A percentile compares a stretch with the other conserved stretches of the same genome.
These are phyloP conservation scores for Areca catechu DNA, from an alignment of 176 grass and related monocot genomes.

Conservation along the genomic window DNA sequence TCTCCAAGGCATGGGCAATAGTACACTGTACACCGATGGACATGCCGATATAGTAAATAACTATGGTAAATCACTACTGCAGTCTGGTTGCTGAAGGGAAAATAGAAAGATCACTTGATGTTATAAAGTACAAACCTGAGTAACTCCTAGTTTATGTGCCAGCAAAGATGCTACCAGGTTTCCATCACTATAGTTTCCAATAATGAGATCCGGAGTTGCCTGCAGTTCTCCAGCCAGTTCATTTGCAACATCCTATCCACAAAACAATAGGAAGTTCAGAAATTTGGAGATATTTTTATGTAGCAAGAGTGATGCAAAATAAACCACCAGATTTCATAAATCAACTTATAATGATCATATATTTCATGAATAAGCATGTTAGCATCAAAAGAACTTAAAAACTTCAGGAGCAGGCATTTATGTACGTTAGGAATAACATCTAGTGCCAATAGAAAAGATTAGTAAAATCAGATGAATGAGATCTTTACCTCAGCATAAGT, in stretches of 20 bases:
- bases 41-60: no score
- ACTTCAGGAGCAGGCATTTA: no score
- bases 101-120: not conserved
- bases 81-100: not conserved
- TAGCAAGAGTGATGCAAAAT: no score
- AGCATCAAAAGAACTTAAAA: no score
- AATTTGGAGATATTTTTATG: no score
- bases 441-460: no score
- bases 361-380: no score
- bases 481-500: constrained; percentile 74
- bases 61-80: no score
- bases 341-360: no score
- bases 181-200: constrained; percentile 97
- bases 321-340: no score
- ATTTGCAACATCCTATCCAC: constrained; percentile 65
- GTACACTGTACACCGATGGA: constrained; percentile 43
- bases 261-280: constrained; percentile 1
- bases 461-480: not conserved
- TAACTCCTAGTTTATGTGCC: constrained; percentile 84
- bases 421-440: no score
- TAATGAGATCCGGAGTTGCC: constrained; percentile 81
- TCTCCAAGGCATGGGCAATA: constrained; percentile 97
- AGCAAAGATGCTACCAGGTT: constrained; percentile 88
- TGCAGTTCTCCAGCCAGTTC: constrained; percentile 84
- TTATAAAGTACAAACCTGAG: constrained; percentile 44